Evolutionary conservation across 73 alveolate species (phyloP).

Genomic region (Durusdinium trenchii): DNA sequence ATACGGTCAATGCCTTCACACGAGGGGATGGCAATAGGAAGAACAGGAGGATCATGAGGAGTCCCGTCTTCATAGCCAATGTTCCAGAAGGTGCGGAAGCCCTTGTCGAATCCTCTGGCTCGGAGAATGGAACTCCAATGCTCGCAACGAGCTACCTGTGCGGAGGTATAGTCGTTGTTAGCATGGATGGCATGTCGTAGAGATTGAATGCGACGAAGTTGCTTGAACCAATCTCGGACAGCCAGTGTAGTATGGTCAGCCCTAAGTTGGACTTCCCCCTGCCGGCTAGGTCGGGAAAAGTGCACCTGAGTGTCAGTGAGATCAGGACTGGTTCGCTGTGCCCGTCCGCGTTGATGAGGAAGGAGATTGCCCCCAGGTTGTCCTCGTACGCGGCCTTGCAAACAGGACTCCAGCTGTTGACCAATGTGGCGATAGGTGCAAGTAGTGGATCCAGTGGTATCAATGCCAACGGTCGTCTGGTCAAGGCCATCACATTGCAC

Average conservation of each 20-base stretch:
- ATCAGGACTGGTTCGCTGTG: not conserved
- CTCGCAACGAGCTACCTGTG: not conserved
- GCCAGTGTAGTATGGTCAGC: not conserved
- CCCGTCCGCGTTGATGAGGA: not conserved
- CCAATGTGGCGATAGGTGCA: not conserved
- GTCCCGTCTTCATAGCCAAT: not conserved
- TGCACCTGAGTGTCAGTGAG: not conserved
- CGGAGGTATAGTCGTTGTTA: not conserved
- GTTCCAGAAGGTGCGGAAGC: not conserved
- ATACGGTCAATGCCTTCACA: not conserved
- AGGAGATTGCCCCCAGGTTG: not conserved
- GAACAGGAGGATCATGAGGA: not conserved
- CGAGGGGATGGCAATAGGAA: not conserved
- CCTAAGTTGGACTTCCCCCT: not conserved
- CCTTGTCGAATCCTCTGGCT: not conserved
- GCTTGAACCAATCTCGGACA: not conserved
- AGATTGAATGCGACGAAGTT: not conserved
- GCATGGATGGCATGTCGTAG: not conserved
- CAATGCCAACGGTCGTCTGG: not conserved
- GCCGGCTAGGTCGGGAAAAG: not conserved
- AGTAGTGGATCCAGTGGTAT: not conserved
- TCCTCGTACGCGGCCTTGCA: not conserved
- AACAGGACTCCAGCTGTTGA: not conserved
- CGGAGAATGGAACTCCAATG: slow-evolving; percentile 28
- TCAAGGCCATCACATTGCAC: not conserved